Conservation (phyloP, 495 filamentous ascomycete species). For the Aeminium ludgeri region DNA sequence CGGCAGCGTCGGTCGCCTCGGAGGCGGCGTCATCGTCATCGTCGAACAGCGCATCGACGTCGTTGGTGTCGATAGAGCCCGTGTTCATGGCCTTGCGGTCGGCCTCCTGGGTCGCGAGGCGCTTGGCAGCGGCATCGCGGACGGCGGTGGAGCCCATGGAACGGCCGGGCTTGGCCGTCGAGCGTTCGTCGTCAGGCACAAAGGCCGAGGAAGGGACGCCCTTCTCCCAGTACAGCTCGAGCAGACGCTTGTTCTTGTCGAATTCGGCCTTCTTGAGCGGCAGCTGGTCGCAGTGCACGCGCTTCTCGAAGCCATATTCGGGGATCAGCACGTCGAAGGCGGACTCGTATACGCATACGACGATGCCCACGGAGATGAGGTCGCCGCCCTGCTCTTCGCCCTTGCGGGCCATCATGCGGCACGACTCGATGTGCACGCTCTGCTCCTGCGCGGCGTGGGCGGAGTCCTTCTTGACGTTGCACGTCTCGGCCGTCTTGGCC, state of each 20-base stretch:
- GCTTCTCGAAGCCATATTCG: conserved; percentile 97
- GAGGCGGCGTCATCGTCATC: conserved; percentile 79
- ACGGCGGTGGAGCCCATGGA: conserved; percentile 60
- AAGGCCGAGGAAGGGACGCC: conserved; percentile 92
- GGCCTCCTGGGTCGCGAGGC: conserved; percentile 69
- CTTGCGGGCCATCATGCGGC: conserved; percentile 81
- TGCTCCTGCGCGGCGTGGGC: conserved; percentile 95
- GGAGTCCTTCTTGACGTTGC: conserved; percentile 98
- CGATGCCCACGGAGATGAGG: conserved; percentile 90
- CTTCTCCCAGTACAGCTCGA: conserved; percentile 99
- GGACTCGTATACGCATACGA: conserved; percentile 94
- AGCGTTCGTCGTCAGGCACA: conserved; percentile 90
- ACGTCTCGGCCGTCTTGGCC: conserved; percentile 82
- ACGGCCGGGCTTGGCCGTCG: conserved; percentile 54
- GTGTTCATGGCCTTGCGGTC: conserved; percentile 84
- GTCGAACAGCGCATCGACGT: conserved; percentile 83
- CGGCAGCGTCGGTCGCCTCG: conserved; percentile 63
- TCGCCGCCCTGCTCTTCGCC: conserved; percentile 73
- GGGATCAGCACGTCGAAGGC: conserved; percentile 97
- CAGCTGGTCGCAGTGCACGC: conserved; percentile 95
- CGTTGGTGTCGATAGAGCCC: conserved; percentile 73
- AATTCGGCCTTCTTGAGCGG: conserved; percentile 97
- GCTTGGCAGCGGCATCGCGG: conserved; percentile 62
- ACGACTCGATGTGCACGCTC: conserved; percentile 95
- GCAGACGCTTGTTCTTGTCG: conserved; percentile 77